Evolutionary conservation across 2,329 filamentous ascomycete genomes (phyloP), one percentile per base, ranked within the genome.

Genomic region (Claviceps maximensis): DNA sequence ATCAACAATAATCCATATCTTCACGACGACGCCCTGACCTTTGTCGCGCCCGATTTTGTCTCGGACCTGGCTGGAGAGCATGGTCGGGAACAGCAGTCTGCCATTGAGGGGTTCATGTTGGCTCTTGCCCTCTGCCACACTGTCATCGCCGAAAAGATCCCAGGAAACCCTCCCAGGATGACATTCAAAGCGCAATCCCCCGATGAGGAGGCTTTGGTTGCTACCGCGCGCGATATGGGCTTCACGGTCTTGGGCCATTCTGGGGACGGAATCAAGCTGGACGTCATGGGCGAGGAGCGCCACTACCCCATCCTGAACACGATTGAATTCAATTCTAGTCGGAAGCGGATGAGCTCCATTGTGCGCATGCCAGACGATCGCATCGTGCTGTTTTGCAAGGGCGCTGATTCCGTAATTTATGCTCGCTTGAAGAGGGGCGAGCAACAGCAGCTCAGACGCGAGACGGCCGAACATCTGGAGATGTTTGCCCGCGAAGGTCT

Each of bases 341-440:
- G 93, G 62, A 98, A 98, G 72, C 82, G 93, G 59, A 98, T 98
- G 93, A 97, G 90, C 69, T 88, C 90, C 2, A 96, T 98, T 59
- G 83, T 98, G 50, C 81, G 87, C 54, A 95, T 97, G 89, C 91
- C 93, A 0, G 82, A 97, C 66, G 86, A 87, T 42, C 84, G 78
- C 54, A 96, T 98, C 56, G 77, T 93, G 52, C 77, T 98, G 1
- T 95, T 94, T 70, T 98, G 93, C 75, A 98, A 98, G 71, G 93
- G 93, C 58, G 93, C 93, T 36, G 93, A 98, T 67, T 96, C 89
- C 62, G 86, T 97, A 62, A 97, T 98, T 58, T 98, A 97, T 67
- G 90, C 89, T 8, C 86, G 93, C 6, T 75, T 98, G 55, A 87
- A 83, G 69, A 82, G 79, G 57, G 89, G 90, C 49, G 84, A 95